Conservation (phyloP, 345 rosid genomes). For the Brassica rapa region DNA sequence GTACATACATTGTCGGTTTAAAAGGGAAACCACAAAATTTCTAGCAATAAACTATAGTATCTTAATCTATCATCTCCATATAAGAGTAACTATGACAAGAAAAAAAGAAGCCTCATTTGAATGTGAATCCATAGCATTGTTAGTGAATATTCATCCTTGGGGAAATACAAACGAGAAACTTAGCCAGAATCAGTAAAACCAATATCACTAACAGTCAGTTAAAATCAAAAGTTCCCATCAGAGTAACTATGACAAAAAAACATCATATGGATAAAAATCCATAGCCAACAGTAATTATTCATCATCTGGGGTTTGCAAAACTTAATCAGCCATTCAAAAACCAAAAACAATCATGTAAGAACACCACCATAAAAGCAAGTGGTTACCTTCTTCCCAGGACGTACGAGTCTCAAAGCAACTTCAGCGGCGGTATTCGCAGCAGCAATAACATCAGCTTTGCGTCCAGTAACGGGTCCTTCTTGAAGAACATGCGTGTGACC, state of each 20-base stretch:
- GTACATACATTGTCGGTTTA: not conserved
- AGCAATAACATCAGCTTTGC: slow-evolving; percentile 86
- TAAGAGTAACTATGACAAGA: not conserved
- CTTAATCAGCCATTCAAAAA: not conserved
- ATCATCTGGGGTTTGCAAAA: slow-evolving; percentile 40
- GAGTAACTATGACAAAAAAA: slow-evolving; percentile 83
- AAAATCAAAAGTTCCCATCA: slow-evolving; percentile 50
- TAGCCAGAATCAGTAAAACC: not conserved
- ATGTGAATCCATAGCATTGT: not conserved
- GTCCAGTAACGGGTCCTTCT: slow-evolving; percentile 67
- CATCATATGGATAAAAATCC: slow-evolving; percentile 67
- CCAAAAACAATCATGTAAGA: not conserved
- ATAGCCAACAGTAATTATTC: slow-evolving; percentile 53
- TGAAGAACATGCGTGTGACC: slow-evolving; percentile 87
- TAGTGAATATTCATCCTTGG: not conserved
- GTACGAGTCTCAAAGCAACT: slow-evolving; percentile 96
- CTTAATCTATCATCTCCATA: not conserved
- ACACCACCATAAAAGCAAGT: not conserved
- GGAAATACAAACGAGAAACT: not conserved
- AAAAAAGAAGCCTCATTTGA: not conserved
- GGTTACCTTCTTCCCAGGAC: slow-evolving; percentile 91
- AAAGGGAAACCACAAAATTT: not conserved
- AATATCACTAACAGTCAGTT: not conserved
- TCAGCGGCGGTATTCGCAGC: slow-evolving; percentile 96
- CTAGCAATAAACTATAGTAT: not conserved